A percentile compares a stretch with the other conserved stretches of the same genome.
Evolutionary conservation across 2,329 filamentous ascomycete species (phyloP).

Genomic region (Diaporthe sp.): DNA sequence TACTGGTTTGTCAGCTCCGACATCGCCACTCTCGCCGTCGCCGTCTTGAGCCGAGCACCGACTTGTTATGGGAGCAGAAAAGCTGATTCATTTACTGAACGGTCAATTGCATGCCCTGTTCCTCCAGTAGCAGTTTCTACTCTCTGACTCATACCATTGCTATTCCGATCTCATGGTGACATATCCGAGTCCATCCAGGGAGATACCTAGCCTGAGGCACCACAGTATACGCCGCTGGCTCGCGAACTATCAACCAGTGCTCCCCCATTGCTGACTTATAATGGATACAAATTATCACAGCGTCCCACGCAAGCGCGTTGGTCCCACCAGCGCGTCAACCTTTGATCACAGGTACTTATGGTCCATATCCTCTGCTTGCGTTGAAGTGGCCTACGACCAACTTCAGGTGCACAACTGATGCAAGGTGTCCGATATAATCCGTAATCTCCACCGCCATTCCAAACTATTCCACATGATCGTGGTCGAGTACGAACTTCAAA

Average conservation of each 20-base stretch:
- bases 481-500: neutral
- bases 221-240: neutral
- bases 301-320: neutral
- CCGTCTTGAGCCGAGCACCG: neutral
- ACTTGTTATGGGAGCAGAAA: neutral
- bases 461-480: neutral
- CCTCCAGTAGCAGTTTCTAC: neutral
- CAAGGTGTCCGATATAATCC: neutral
- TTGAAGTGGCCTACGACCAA: neutral
- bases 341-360: neutral
- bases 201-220: too few species aligned
- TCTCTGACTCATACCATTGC: neutral
- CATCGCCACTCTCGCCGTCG: conserved; percentile 9
- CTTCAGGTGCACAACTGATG: neutral
- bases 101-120: neutral
- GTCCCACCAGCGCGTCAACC: too few species aligned
- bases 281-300: neutral
- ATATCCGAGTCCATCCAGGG: too few species aligned
- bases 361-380: neutral
- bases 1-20: conserved; percentile 16
- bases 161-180: neutral
- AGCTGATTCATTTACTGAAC: neutral
- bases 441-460: neutral
- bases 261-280: neutral
- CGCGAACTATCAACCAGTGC: neutral